Conservation (phyloP, 1,139 yeast species). For the Candida freyschussii region DNA sequence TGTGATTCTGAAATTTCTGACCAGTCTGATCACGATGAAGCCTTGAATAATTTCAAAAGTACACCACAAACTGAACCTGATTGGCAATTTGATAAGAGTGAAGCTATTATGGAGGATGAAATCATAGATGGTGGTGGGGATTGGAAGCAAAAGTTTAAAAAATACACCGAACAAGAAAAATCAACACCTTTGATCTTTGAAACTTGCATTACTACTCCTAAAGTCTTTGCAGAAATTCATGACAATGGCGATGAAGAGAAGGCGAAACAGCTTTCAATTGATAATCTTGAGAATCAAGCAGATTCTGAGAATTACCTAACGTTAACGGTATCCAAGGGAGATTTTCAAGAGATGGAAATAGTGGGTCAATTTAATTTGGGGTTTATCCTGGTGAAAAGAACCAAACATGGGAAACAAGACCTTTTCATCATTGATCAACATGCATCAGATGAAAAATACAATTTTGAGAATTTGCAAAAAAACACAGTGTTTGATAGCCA, state of each 20-base stretch:
- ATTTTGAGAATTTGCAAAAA: slow-evolving; percentile 66
- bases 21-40: neutral
- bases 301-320: slow-evolving; percentile 52
- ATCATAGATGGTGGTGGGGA: neutral
- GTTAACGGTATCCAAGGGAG: slow-evolving; percentile 53
- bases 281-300: slow-evolving; percentile 35
- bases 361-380: slow-evolving; percentile 94
- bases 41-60: slow-evolving; percentile 5
- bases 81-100: slow-evolving; percentile 1
- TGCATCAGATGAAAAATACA: slow-evolving; percentile 93
- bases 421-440: slow-evolving; percentile 92
- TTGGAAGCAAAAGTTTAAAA: too few species aligned
- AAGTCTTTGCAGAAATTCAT: neutral
- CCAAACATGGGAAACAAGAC: slow-evolving; percentile 35
- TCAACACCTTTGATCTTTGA: slow-evolving; percentile 4
- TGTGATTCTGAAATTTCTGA: slow-evolving; percentile 4
- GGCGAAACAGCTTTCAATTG: slow-evolving; percentile 13
- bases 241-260: slow-evolving; percentile 3
- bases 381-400: slow-evolving; percentile 66
- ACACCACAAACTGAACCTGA: slow-evolving; percentile 6
- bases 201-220: slow-evolving; percentile 6
- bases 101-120: neutral
- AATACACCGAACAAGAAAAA: neutral
- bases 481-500: slow-evolving; percentile 60
- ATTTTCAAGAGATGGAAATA: slow-evolving; percentile 65